Conservation (phyloP, 352 stramenopile species). For the Pythium dissotocum region DNA sequence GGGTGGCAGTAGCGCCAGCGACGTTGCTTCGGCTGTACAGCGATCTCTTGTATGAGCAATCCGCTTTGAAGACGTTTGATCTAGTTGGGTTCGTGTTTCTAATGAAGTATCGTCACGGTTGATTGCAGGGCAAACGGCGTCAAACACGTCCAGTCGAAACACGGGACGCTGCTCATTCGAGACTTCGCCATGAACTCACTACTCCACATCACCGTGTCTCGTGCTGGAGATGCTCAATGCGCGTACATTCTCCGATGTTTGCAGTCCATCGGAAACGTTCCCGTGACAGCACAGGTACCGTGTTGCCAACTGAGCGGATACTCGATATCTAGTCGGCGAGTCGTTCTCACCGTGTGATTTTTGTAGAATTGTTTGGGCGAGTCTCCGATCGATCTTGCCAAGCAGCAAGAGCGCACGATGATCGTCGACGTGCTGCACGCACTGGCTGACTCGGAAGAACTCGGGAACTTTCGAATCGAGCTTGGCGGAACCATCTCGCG, state of each 20-base stretch:
- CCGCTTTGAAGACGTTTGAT: neutral
- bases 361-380: constrained; percentile 47
- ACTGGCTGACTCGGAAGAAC: constrained; percentile 2
- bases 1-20: constrained; percentile 42
- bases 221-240: constrained; percentile 39
- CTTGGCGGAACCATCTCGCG: constrained; percentile 15
- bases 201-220: constrained; percentile 48
- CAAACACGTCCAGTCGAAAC: constrained; percentile 38
- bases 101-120: neutral
- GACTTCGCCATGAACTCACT: constrained; percentile 62
- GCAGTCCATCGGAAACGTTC: constrained; percentile 38
- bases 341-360: neutral
- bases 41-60: constrained; percentile 41
- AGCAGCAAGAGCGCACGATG: constrained; percentile 19
- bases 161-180: constrained; percentile 48
- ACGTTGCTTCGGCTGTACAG: constrained; percentile 50
- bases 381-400: constrained; percentile 41
- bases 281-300: constrained; percentile 40
- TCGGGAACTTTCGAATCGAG: constrained; percentile 12
- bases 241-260: constrained; percentile 53
- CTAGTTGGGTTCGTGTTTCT: no score
- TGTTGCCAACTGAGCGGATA: neutral
- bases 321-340: neutral
- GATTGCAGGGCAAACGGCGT: constrained; percentile 34
- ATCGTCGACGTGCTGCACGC: constrained; percentile 8